phyloP scores from a whole-genome alignment of 192 early-diverging fungal genomes.

The Paraglomus occultum region DNA sequence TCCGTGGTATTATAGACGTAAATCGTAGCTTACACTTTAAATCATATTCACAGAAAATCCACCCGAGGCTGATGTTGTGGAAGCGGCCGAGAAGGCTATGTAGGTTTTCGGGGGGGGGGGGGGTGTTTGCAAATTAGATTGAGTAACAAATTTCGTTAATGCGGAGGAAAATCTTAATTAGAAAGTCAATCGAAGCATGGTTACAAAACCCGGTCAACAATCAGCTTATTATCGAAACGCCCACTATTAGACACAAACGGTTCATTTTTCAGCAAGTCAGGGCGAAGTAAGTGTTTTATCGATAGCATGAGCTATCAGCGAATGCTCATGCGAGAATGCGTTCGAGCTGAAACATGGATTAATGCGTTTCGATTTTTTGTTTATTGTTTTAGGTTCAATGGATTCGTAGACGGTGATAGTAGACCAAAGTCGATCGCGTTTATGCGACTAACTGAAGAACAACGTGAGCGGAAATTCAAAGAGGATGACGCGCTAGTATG shows the following conservation, averaged over 20 bases:
- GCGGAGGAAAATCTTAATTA: neutral
- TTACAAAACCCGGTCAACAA: constrained; percentile 32
- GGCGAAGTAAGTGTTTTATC: constrained; percentile 29
- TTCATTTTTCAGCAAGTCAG: constrained; percentile 77
- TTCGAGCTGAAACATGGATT: too few relatives aligned
- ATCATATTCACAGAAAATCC: constrained; percentile 22
- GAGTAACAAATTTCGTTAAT: neutral
- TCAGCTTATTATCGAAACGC: constrained; percentile 41
- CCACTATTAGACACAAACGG: constrained; percentile 65
- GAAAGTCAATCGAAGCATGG: constrained; percentile 43
- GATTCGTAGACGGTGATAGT: constrained; percentile 43
- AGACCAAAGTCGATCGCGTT: constrained; percentile 41
- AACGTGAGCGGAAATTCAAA: constrained; percentile 34
- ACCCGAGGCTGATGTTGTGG: constrained; percentile 16
- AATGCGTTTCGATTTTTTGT: neutral
- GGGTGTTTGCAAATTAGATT: neutral
- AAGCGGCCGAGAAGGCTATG: constrained; percentile 11
- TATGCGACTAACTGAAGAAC: constrained; percentile 47
- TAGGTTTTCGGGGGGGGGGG: constrained; percentile 1
- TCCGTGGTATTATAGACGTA: neutral
- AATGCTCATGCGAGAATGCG: too few relatives aligned
- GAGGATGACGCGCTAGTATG: constrained; percentile 21
- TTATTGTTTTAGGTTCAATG: constrained; percentile 43
- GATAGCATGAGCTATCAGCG: neutral
- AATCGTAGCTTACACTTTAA: neutral